Evolutionary conservation across 2,329 filamentous ascomycete species (phyloP).

Genomic region (Coniosporium tulheliwenetii): DNA sequence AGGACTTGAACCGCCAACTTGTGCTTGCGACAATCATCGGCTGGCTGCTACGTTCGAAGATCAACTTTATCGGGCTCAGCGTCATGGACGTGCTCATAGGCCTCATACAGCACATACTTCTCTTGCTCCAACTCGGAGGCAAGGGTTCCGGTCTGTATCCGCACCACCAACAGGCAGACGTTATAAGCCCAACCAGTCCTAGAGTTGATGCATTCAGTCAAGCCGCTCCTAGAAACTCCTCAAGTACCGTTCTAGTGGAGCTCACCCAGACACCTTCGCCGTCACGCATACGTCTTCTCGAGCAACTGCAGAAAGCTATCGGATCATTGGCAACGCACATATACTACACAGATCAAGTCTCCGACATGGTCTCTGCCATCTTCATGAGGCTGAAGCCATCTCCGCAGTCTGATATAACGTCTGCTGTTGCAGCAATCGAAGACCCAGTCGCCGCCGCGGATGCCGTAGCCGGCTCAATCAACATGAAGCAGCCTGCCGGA

Average conservation of each 20-base stretch:
- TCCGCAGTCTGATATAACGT: constrained; percentile 24
- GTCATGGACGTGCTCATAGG: constrained; percentile 89
- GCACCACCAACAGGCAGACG: constrained; percentile 22
- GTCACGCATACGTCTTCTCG: constrained; percentile 46
- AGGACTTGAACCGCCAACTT: constrained; percentile 57
- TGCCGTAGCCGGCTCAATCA: constrained; percentile 30
- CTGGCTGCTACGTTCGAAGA: constrained; percentile 68
- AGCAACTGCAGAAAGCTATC: constrained; percentile 64
- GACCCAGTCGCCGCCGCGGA: constrained; percentile 33
- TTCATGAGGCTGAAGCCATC: constrained; percentile 61
- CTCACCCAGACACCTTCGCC: constrained; percentile 32
- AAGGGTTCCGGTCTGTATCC: constrained; percentile 20
- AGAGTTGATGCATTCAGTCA: constrained; percentile 2
- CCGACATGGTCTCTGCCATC: constrained; percentile 80
- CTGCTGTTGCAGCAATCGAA: constrained; percentile 31
- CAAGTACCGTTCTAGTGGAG: constrained; percentile 17
- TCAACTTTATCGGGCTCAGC: constrained; percentile 89
- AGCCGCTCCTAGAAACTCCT: background rate
- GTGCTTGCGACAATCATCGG: constrained; percentile 65
- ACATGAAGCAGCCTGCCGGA: constrained; percentile 35
- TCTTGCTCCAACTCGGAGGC: constrained; percentile 51
- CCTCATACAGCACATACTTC: constrained; percentile 68
- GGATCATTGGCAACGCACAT: constrained; percentile 87
- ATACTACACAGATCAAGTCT: constrained; percentile 92
- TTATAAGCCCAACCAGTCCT: background rate